Evolutionary conservation across 2,329 filamentous ascomycete genomes (phyloP).

Genomic region (Stagonosporopsis cucurbitacearum): DNA sequence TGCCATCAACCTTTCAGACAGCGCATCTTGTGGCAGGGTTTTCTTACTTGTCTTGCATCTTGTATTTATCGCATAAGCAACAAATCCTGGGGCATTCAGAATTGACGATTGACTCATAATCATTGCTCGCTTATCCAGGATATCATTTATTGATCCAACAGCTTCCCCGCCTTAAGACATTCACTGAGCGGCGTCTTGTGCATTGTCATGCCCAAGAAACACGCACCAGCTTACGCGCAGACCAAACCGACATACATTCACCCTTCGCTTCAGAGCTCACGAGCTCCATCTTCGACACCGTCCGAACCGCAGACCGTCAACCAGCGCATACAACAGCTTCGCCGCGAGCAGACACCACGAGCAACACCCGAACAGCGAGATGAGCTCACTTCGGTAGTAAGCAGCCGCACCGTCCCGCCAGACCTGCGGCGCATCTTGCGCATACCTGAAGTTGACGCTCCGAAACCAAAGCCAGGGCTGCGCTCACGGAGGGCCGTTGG

Average conservation of each 20-base stretch:
- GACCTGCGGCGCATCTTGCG: slow-evolving; percentile 53
- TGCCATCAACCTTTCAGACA: not conserved
- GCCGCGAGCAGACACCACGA: slow-evolving; percentile 51
- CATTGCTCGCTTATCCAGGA: slow-evolving; percentile 5
- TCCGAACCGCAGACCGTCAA: slow-evolving; percentile 51
- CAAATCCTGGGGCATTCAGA: not conserved
- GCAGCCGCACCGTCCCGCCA: slow-evolving; percentile 53
- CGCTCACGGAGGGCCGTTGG: slow-evolving; percentile 33
- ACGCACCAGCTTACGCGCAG: slow-evolving; percentile 51
- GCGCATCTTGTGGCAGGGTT: not conserved
- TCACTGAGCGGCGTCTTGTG: slow-evolving; percentile 1
- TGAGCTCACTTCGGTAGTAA: slow-evolving; percentile 52
- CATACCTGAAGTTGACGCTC: slow-evolving; percentile 54
- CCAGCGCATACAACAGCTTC: slow-evolving; percentile 55
- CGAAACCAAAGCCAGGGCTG: slow-evolving; percentile 51
- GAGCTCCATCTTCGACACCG: slow-evolving; percentile 30
- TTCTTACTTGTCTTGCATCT: not conserved
- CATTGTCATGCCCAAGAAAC: slow-evolving; percentile 57
- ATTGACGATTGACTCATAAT: slow-evolving; percentile 13
- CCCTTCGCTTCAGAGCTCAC: slow-evolving; percentile 43
- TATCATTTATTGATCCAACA: not conserved
- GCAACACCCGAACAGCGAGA: slow-evolving; percentile 52
- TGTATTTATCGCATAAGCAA: not conserved
- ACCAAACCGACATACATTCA: slow-evolving; percentile 51
- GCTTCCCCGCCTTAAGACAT: not conserved